Evolutionary conservation across 768 basidiomycete species (phyloP).

Genomic region (Rhodotorula kratochvilovae): DNA sequence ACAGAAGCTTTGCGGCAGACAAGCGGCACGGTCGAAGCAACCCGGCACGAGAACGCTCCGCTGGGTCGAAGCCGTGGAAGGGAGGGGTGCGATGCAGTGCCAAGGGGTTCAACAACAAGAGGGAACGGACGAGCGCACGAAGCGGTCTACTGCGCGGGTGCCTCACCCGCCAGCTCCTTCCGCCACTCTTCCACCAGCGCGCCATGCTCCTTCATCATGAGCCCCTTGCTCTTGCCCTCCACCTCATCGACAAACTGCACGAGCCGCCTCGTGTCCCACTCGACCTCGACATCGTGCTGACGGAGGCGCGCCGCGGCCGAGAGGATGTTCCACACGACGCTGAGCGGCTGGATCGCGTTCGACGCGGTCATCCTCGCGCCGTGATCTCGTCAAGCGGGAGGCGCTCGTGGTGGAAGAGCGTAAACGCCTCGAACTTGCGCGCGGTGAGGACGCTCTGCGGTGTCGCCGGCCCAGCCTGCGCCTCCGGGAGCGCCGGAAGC

Average conservation of each 20-base stretch:
- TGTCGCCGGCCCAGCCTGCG: background rate
- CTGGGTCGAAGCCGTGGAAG: too few species aligned
- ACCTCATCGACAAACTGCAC: background rate
- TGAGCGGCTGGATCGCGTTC: slow-evolving; percentile 4
- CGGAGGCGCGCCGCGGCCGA: background rate
- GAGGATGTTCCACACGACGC: slow-evolving; percentile 18
- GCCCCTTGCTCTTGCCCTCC: background rate
- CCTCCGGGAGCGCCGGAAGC: background rate
- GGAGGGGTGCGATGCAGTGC: too few species aligned
- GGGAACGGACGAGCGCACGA: too few species aligned
- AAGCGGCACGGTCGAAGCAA: too few species aligned
- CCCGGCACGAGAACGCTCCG: too few species aligned
- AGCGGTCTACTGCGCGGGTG: too few species aligned
- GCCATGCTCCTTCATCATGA: slow-evolving; percentile 8
- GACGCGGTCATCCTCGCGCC: slow-evolving; percentile 1
- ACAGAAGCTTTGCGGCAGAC: too few species aligned
- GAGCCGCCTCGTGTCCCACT: slow-evolving; percentile 15
- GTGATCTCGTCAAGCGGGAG: background rate
- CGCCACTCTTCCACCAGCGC: background rate
- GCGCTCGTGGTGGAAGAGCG: slow-evolving; percentile 1
- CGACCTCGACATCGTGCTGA: background rate
- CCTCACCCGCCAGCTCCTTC: too few species aligned
- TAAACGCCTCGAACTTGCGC: slow-evolving; percentile 14
- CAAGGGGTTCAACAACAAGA: background rate
- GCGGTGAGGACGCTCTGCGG: slow-evolving; percentile 1